A percentile compares a stretch with the other conserved stretches of the same genome.
These are phyloP conservation scores for Actinomortierella wolfii DNA, from an alignment of 371 early-diverging fungal species.

Conservation along the genomic window DNA sequence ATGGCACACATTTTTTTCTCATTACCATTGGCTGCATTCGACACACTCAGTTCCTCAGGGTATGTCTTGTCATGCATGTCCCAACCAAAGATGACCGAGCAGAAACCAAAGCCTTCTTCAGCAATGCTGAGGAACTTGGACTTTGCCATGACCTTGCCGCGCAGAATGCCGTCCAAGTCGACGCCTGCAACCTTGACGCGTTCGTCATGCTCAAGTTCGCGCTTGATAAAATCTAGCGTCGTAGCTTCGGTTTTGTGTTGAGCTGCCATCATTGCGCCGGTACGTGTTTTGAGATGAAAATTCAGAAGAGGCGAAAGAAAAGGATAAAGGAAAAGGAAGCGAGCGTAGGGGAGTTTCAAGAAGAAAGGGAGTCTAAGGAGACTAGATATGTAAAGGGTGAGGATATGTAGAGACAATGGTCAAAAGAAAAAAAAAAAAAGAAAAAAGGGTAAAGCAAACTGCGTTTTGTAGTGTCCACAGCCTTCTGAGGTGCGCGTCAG, in stretches of 20 bases:
- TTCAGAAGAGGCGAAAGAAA: neutral
- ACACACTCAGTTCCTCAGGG: constrained; percentile 29
- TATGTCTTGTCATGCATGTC: constrained; percentile 72
- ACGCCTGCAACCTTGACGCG: constrained; percentile 67
- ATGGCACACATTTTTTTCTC: neutral
- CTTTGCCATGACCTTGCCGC: constrained; percentile 77
- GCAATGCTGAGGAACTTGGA: constrained; percentile 67
- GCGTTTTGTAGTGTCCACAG: too few relatives aligned
- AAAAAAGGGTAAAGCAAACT: neutral
- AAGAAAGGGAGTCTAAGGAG: too few relatives aligned
- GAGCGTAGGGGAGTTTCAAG: too few relatives aligned
- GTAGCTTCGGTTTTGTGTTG: constrained; percentile 11
- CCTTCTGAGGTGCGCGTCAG: neutral
- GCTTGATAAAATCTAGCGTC: neutral
- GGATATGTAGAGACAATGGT: neutral
- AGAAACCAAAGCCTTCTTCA: constrained; percentile 83
- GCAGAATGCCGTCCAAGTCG: constrained; percentile 79
- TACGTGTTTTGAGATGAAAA: neutral
- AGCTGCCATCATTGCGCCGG: neutral
- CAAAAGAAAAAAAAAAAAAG: neutral
- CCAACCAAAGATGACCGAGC: constrained; percentile 88
- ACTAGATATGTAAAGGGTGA: neutral
- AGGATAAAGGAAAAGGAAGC: neutral
- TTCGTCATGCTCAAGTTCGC: constrained; percentile 49
- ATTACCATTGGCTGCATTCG: constrained; percentile 46